Percentiles rank a stretch among this genome's conserved stretches.
Evolutionary conservation across 345 rosid genomes (phyloP).

Genomic region (Corchorus capsularis): DNA sequence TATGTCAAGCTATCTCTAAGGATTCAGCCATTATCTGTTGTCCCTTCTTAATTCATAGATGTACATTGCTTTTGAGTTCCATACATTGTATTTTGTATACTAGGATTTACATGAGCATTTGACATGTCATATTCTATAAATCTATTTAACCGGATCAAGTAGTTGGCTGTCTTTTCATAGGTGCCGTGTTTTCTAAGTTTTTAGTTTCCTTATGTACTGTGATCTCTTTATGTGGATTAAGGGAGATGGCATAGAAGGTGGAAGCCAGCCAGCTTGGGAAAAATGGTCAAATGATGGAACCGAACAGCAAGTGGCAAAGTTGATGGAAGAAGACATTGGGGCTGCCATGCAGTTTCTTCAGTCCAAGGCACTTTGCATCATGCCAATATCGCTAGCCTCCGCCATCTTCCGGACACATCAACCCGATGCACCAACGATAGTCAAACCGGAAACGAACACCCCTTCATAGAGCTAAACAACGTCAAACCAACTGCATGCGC

Average conservation of each 20-base stretch:
- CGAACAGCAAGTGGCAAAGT: slow-evolving; percentile 67
- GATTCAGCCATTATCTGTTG: no score
- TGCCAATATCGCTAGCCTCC: slow-evolving; percentile 70
- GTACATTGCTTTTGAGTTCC: background rate
- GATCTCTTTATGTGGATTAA: slow-evolving; percentile 18
- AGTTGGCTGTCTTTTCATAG: slow-evolving; percentile 16
- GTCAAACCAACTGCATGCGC: background rate
- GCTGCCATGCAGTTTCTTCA: slow-evolving; percentile 85
- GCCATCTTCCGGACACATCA: slow-evolving; percentile 58
- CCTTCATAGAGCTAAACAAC: slow-evolving; percentile 34
- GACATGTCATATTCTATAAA: background rate
- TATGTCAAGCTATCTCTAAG: background rate
- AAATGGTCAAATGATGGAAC: slow-evolving; percentile 75
- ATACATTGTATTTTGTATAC: background rate
- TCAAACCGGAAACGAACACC: slow-evolving; percentile 57
- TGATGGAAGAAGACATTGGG: slow-evolving; percentile 82
- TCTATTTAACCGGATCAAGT: background rate
- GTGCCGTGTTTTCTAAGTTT: slow-evolving; percentile 1
- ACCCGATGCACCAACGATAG: slow-evolving; percentile 34
- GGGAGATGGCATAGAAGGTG: slow-evolving; percentile 58
- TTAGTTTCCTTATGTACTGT: background rate
- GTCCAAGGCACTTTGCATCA: slow-evolving; percentile 78
- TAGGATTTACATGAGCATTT: background rate
- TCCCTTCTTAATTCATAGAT: background rate
- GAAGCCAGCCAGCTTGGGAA: slow-evolving; percentile 59